Base-by-base conservation (phyloP, 495 filamentous ascomycete genomes). In the Xylaria cubensis region DNA sequence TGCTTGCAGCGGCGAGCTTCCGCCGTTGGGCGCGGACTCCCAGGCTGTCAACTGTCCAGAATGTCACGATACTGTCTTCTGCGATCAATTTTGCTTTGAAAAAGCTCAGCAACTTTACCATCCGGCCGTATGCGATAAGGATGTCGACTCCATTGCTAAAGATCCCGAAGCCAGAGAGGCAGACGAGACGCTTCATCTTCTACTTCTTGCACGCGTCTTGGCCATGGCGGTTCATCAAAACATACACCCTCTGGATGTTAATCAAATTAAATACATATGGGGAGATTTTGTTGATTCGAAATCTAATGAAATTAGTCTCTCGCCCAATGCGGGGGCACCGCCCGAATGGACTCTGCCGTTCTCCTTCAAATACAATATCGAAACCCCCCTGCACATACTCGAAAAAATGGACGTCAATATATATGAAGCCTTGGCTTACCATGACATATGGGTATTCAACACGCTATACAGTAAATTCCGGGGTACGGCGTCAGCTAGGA, bases 371-470 rank as follows among this genome's bases (percentile, higher is more conserved):
- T 89, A 90, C 73, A 95, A 95, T 74, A 91, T 98, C 74, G 88
- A 93, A 59, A 88, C 88, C 24, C 95, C 95, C 0, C 88, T 94
- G 32, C 93, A 97, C 72, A 84, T 98, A 19, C 87, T 98, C 15
- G 91, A 94, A 76, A 94, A 94, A 80, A 95, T 98, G 92, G 92
- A 93, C 67, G 85, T 97, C 13, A 91, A 97, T 76, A 92, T 94
- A 58, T 98, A 94, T 83, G 84, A 85, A 21, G 83, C 86, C 2
- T 84, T 91, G 39, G 80, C 79, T 0, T 77, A 84, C 19, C 92
- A 93, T 80, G 95, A 97, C 72, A 84, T 92, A n/a, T 99, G 96
- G 96, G 88, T 98, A 9, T 86, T 97, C 76, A 97, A 98, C 80
- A 97, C 95, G 0, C 86, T 97, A 7, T 96, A 94, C 80, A 89